These are phyloP conservation scores for Erysiphe pulchra DNA, from an alignment of 2,329 filamentous ascomycete genomes.

Conservation along the genomic window DNA sequence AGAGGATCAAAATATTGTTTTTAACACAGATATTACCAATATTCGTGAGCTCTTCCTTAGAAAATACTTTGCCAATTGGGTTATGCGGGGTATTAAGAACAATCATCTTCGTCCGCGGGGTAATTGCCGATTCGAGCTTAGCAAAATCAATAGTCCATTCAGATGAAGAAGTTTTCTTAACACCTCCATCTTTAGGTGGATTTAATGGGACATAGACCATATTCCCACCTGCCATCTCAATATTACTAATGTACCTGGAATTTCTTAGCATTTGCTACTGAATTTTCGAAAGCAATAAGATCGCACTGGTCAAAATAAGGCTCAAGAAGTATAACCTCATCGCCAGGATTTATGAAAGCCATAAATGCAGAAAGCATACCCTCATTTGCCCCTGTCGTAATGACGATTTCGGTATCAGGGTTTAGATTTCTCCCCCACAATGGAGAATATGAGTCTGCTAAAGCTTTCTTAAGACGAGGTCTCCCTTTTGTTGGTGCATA, in stretches of 20 bases:
- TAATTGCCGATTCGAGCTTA: constrained; percentile 59
- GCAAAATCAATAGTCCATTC: constrained; percentile 77
- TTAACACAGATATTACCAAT: constrained; percentile 81
- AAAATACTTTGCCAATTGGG: constrained; percentile 89
- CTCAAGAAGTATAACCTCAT: constrained; percentile 5
- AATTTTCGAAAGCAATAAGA: background rate
- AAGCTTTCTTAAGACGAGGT: constrained; percentile 72
- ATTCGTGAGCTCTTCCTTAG: constrained; percentile 51
- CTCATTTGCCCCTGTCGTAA: constrained; percentile 81
- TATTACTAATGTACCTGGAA: constrained; percentile 70
- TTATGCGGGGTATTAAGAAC: constrained; percentile 77
- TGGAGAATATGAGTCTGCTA: constrained; percentile 77
- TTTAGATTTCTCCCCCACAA: constrained; percentile 63
- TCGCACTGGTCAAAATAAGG: constrained; percentile 88
- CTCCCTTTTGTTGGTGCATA: constrained; percentile 91
- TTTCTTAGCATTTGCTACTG: constrained; percentile 1
- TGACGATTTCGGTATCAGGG: constrained; percentile 77
- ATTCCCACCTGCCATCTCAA: constrained; percentile 90
- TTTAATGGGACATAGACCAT: constrained; percentile 91
- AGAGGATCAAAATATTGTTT: constrained; percentile 80
- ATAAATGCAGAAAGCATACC: constrained; percentile 93
- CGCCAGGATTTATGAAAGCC: constrained; percentile 45
- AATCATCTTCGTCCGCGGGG: constrained; percentile 80
- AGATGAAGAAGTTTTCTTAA: constrained; percentile 55
- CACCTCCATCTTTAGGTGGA: constrained; percentile 57